phyloP scores from a whole-genome alignment of 2,329 filamentous ascomycete genomes.

The Rhexocercosporidium sp. region DNA sequence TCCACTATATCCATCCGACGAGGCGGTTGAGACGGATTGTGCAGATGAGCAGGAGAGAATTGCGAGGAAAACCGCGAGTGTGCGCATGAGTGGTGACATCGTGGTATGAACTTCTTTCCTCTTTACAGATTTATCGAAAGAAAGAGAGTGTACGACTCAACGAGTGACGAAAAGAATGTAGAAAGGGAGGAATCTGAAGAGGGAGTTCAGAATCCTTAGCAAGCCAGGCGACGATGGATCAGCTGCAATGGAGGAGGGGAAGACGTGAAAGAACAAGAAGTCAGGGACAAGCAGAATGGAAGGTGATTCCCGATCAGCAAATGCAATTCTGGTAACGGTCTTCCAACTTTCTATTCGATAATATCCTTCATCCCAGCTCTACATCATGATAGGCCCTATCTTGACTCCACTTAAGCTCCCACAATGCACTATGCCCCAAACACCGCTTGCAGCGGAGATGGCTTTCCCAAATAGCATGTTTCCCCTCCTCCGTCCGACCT shows the following conservation, averaged over 20 bases:
- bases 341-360: background rate
- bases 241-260: background rate
- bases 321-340: background rate
- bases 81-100: constrained; percentile 3
- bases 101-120: background rate
- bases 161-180: background rate
- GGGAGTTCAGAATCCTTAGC: background rate
- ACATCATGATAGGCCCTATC: background rate
- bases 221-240: background rate
- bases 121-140: background rate
- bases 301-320: background rate
- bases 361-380: background rate
- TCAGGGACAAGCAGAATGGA: background rate
- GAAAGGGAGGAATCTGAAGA: background rate
- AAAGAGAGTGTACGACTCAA: background rate
- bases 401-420: background rate
- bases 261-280: background rate
- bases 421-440: constrained; percentile 2
- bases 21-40: constrained; percentile 16
- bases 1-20: constrained; percentile 55
- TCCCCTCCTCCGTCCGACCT: background rate
- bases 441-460: background rate
- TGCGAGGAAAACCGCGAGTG: constrained; percentile 5
- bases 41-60: constrained; percentile 20
- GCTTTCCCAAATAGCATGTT: background rate